Conservation (phyloP, 768 basidiomycete species). For the Pulveroboletus sp. region DNA sequence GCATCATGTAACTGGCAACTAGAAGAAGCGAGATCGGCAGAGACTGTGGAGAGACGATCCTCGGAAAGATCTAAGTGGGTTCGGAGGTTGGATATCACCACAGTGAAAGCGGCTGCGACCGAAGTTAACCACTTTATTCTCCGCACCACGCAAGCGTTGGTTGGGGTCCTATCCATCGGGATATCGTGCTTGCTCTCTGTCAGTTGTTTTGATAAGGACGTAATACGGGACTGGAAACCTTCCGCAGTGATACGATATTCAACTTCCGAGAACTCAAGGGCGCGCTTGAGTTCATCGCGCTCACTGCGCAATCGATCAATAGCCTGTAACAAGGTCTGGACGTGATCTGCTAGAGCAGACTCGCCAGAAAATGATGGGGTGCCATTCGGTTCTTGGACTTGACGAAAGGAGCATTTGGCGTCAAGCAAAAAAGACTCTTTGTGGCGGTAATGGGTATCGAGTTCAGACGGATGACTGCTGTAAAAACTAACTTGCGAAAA, state of each 20-base stretch:
- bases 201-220: conserved; percentile 25
- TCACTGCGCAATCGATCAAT: conserved; percentile 65
- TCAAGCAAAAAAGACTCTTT: background rate
- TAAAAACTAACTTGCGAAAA: background rate
- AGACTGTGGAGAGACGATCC: conserved; percentile 6
- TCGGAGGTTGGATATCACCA: conserved; percentile 39
- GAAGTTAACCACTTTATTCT: conserved; percentile 30
- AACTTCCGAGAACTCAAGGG: conserved; percentile 62
- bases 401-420: background rate
- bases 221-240: conserved; percentile 49
- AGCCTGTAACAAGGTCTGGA: conserved; percentile 56
- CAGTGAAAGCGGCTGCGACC: conserved; percentile 32
- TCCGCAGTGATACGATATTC: conserved; percentile 65
- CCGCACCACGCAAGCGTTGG: conserved; percentile 5
- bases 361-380: conserved; percentile 12
- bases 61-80: conserved; percentile 24
- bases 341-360: conserved; percentile 32
- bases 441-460: conserved; percentile 3
- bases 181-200: conserved; percentile 20
- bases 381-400: background rate
- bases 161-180: background rate
- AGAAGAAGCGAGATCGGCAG: conserved; percentile 13
- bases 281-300: conserved; percentile 55
- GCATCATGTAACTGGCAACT: conserved; percentile 14
- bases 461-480: conserved; percentile 17